Conservation (phyloP, 441 rosid species). For the Lepidium campestre region DNA sequence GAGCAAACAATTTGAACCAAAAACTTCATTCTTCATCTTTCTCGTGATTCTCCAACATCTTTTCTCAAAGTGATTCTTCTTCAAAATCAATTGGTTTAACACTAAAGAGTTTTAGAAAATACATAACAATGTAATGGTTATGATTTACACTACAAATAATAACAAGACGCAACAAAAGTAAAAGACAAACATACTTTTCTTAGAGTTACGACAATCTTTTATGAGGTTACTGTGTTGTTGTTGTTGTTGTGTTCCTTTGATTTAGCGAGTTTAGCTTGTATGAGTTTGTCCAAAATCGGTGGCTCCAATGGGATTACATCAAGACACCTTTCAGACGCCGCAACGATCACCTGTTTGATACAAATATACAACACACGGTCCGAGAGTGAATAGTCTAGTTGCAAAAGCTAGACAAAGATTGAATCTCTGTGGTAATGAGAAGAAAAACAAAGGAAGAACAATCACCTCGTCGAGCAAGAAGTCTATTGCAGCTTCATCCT, state of each 20-base stretch:
- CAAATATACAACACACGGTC: constrained; percentile 3
- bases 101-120: not conserved
- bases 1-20: no score
- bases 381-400: not conserved
- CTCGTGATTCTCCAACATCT: not conserved
- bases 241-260: constrained; percentile 36
- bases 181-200: not conserved
- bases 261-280: constrained; percentile 80
- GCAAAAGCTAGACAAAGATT: not conserved
- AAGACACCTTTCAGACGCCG: constrained; percentile 91
- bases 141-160: constrained; percentile 9
- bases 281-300: constrained; percentile 88
- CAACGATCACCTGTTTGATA: constrained; percentile 75
- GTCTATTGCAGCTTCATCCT: constrained; percentile 88
- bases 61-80: not conserved
- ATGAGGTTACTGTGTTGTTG: constrained; percentile 24
- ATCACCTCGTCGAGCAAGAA: constrained; percentile 94
- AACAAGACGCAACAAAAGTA: not conserved
- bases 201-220: not conserved
- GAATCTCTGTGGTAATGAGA: not conserved
- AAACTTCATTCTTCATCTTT: not conserved
- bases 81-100: not conserved
- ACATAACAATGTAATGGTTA: not conserved
- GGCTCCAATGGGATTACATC: constrained; percentile 91
- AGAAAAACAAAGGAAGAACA: not conserved